Evolutionary conservation across 306 rosid genomes (phyloP).

Genomic region (barrel medic (Medicago truncatula)): MtrunA17r5.0-ANR NC_053045.1:36396501-36397000

Average conservation of each 20-base stretch:
- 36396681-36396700: too few species aligned
- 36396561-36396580: too few species aligned
- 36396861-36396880: background rate
- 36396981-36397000: conserved; percentile 25
- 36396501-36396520: too few species aligned
- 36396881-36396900: background rate
- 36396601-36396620: too few species aligned
- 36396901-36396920: conserved; percentile 21
- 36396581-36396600: too few species aligned
- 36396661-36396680: too few species aligned
- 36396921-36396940: conserved; percentile 17
- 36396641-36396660: too few species aligned
- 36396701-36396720: background rate
- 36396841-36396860: background rate
- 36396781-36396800: background rate
- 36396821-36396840: background rate
- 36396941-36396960: conserved; percentile 22
- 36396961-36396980: background rate
- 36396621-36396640: too few species aligned
- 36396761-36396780: background rate
- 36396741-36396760: background rate
- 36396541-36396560: too few species aligned
- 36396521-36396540: too few species aligned
- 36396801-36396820: background rate
- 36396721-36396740: background rate